Evolutionary conservation across 208 protist genomes (phyloP), one percentile per base, ranked within the genome.

Genomic region (Wallacemonas collosoma): DNA sequence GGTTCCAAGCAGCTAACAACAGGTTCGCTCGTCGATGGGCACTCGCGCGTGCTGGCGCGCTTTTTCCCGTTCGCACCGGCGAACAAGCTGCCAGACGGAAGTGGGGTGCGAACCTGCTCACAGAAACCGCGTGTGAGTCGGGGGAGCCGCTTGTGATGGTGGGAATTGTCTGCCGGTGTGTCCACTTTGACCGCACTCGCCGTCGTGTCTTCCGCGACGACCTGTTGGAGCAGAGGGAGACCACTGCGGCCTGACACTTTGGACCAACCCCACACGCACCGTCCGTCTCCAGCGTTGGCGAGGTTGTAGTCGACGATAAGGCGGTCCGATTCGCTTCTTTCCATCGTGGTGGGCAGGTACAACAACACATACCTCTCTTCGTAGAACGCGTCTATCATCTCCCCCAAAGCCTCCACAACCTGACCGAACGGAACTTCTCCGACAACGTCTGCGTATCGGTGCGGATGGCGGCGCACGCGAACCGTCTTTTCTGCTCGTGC

Each of bases 241-340:
- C 87, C 87, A 57, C 77, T 88, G 35, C 72, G 72, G 8, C 86
- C 82, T 1, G 76, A 56, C 45, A 92, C 71, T 68, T 92, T 92
- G 36, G 87, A 88, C 89, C 89, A 94, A 4, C 89, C 89, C 89
- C 89, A 94, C n/a, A 91, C 54, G 68, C 78, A 89, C 45, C 71
- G 79, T 8, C 63, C 72, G n/a, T 66, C 63, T 14, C 79, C 79
- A 47, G 77, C 57, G 51, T 58, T 81, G 7, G 45, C 70, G 5
- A 94, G 72, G 2, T 71, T 64, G 70, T 90, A 90, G 15, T 77
- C 77, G 50, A 68, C 44, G 0, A 84, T 56, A 44, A 86, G 68
- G 43, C 26, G 35, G 6, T 67, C 15, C 2, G 43, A 9, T 48
- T 57, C 65, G 41, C 51, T 63, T n/a, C 1, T 69, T 68, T 38